Conservation (phyloP, 129 eudicot genomes). For the Erigeron canadensis region DNA sequence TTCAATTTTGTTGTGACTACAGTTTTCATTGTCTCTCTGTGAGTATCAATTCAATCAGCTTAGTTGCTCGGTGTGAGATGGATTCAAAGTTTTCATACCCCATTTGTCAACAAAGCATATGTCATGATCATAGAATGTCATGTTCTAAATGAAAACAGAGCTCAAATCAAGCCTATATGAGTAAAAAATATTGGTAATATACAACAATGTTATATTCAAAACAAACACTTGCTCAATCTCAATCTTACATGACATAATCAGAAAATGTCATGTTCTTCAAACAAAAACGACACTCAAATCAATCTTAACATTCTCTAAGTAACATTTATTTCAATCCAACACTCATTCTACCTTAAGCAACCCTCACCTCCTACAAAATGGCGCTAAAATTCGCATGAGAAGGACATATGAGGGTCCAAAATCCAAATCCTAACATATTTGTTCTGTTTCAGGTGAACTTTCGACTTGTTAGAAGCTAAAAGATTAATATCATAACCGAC, state of each 20-base stretch:
- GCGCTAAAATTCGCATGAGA: neutral
- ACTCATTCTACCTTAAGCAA: neutral
- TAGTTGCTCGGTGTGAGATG: too few species aligned
- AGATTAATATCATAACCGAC: slow-evolving; percentile 23
- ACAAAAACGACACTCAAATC: slow-evolving; percentile 16
- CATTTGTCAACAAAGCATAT: too few species aligned
- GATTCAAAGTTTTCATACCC: too few species aligned
- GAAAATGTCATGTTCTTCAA: neutral
- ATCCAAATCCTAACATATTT: slow-evolving; percentile 6
- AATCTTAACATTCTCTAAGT: neutral
- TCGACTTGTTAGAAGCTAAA: slow-evolving; percentile 21
- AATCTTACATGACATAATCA: slow-evolving; percentile 13
- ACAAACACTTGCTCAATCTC: neutral
- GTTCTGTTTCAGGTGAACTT: slow-evolving; percentile 4
- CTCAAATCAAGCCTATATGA: neutral
- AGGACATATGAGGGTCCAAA: neutral
- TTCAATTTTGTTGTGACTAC: too few species aligned
- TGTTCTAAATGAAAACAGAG: neutral
- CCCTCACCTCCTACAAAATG: neutral
- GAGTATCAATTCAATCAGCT: too few species aligned
- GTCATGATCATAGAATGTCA: neutral
- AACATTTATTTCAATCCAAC: slow-evolving; percentile 10
- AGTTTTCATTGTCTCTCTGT: too few species aligned
- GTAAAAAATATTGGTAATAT: neutral
- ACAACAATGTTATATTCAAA: neutral